Evolutionary conservation across 1,139 yeast genomes (phyloP), one percentile per base, ranked within the genome.

Genomic region (Saccharomyces hybrid): DNA sequence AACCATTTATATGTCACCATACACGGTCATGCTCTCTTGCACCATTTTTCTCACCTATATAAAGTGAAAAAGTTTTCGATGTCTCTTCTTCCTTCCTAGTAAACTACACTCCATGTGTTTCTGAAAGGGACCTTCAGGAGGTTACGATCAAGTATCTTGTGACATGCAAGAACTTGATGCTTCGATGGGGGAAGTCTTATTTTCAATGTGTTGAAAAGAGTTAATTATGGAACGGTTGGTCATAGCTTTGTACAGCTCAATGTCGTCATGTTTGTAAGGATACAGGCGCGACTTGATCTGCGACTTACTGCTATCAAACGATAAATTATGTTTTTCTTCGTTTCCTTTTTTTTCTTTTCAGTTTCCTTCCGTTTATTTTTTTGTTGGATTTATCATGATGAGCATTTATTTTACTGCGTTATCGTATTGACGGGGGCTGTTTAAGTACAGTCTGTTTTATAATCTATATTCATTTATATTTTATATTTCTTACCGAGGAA

Each of bases 351-450:
- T 16, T 11, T 26, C 25, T 14, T 11, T 13, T 44, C 9, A 23
- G 29, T 31, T 28, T 31, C 44, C 44, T 41, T 34, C 27, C 27
- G 13, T 25, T 14, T 28, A 41, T 25, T 50, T 46, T 38, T 31
- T 31, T 46, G 34, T 14, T 38, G 23, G n/a, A 46, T 42, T 31
- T 50, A 25, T 26, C 38, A 55, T 58, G 61, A 59, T 58, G 59
- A 57, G 46, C 32, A 50, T 44, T 49, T 46, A 48, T 29, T 51
- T 48, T 54, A 59, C 62, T 59, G 62, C 62, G 62, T 59, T 59
- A 59, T 59, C 62, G 61, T 59, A 55, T 59, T 59, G 61, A 59
- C 16, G 54, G 53, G 52, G 32, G 32, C 52, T 34, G 60, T 58
- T 57, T 57, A 57, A 57, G 49, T 58, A 59, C 60, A 49, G 31